phyloP scores from a whole-genome alignment of 139 green algal genomes.

The Tetraselmis chui region DNA sequence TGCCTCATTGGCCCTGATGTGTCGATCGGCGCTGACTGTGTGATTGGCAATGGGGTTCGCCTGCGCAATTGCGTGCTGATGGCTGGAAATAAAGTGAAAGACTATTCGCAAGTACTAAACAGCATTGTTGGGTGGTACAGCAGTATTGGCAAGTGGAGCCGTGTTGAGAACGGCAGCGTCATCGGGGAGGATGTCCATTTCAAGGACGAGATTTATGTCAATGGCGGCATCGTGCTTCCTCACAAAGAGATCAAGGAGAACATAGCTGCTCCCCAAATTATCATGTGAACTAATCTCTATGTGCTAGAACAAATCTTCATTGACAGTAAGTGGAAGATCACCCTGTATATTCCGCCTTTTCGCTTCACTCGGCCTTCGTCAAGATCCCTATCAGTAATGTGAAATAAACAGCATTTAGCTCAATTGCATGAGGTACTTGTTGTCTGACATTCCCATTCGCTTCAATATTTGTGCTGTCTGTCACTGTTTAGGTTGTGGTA shows the following conservation, averaged over 20 bases:
- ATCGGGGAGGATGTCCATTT: slow-evolving; percentile 90
- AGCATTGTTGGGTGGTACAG: slow-evolving; percentile 90
- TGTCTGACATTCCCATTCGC: too few relatives aligned
- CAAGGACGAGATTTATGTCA: slow-evolving; percentile 88
- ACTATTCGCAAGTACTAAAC: slow-evolving; percentile 66
- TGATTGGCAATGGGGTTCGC: slow-evolving; percentile 86
- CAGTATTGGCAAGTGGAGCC: slow-evolving; percentile 73
- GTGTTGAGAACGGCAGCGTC: slow-evolving; percentile 89
- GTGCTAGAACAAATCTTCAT: too few relatives aligned
- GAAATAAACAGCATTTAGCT: too few relatives aligned
- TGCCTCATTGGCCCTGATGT: slow-evolving; percentile 89
- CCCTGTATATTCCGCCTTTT: too few relatives aligned
- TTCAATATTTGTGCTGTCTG: too few relatives aligned
- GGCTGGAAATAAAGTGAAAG: slow-evolving; percentile 63
- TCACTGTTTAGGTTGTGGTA: too few relatives aligned
- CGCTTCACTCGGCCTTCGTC: too few relatives aligned
- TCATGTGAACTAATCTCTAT: slow-evolving; percentile 51
- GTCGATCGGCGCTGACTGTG: slow-evolving; percentile 75
- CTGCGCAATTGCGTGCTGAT: slow-evolving; percentile 86
- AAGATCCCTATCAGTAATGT: too few relatives aligned
- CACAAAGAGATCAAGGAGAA: slow-evolving; percentile 89
- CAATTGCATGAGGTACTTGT: too few relatives aligned
- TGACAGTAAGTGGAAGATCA: too few relatives aligned
- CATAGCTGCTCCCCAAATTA: slow-evolving; percentile 59
- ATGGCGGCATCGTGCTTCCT: slow-evolving; percentile 89